phyloP scores from a whole-genome alignment of 257 asterid genomes.

The Rhazya stricta region DNA sequence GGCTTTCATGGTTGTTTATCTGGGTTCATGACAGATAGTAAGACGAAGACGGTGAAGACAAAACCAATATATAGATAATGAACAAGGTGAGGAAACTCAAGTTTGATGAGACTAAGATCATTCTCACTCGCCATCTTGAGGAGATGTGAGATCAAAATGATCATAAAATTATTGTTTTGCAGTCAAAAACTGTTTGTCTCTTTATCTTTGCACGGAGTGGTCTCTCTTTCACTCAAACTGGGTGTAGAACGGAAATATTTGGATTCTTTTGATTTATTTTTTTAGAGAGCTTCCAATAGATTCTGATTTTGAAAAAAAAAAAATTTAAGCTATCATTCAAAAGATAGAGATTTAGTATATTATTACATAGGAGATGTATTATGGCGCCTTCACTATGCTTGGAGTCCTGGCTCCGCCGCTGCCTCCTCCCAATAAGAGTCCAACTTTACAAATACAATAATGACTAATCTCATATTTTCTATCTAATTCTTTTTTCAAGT shows the following conservation, averaged over 20 bases:
- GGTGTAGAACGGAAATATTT: neutral
- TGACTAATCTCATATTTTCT: no score
- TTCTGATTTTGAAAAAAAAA: no score
- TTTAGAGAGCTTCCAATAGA: no score
- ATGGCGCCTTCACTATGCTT: no score
- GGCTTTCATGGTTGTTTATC: neutral
- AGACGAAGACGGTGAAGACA: constrained; percentile 1
- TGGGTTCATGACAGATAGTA: neutral
- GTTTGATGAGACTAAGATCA: neutral
- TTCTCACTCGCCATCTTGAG: neutral
- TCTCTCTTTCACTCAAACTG: neutral
- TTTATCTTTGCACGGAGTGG: no score
- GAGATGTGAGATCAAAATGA: neutral
- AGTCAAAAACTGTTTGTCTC: constrained; percentile 6
- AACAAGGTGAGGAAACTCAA: neutral
- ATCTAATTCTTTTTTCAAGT: no score
- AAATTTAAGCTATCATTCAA: no score
- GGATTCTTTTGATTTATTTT: neutral
- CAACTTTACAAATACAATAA: no score
- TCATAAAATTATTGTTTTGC: neutral
- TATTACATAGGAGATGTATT: no score
- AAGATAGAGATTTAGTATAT: no score
- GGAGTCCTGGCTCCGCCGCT: no score
- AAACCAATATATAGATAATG: neutral
- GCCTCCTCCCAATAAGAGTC: no score